Percentiles rank a stretch among this genome's conserved stretches.
These are phyloP conservation scores for Elongisporangium anandrum DNA, from an alignment of 352 stramenopile genomes.

Conservation along the genomic window DNA sequence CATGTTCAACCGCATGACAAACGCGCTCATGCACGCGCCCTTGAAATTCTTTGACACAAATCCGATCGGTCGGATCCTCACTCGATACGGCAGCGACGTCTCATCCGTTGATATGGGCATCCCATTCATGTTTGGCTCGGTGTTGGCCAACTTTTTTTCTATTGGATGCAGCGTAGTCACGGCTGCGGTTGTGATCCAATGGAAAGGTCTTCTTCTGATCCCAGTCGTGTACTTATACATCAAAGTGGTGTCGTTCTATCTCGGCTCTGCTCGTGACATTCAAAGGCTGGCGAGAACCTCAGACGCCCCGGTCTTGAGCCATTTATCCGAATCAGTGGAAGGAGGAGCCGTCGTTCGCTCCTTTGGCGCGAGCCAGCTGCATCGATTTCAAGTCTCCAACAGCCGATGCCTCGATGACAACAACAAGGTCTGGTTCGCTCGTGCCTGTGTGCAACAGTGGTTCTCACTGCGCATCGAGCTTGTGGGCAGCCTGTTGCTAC, in stretches of 20 bases:
- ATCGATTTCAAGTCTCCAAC: slow-evolving; percentile 31
- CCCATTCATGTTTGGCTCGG: slow-evolving; percentile 31
- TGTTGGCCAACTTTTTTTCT: slow-evolving; percentile 62
- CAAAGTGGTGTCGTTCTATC: slow-evolving; percentile 32
- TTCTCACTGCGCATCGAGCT: slow-evolving; percentile 54
- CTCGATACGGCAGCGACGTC: slow-evolving; percentile 89
- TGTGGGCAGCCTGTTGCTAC: slow-evolving; percentile 79
- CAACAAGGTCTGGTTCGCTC: slow-evolving; percentile 33
- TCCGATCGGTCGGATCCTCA: slow-evolving; percentile 87
- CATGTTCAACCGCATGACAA: slow-evolving; percentile 87
- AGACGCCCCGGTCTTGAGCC: slow-evolving; percentile 39
- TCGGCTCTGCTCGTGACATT: slow-evolving; percentile 45
- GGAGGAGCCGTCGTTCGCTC: slow-evolving; percentile 48
- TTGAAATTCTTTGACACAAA: slow-evolving; percentile 93
- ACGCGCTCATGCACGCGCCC: slow-evolving; percentile 83
- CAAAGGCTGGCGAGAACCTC: slow-evolving; percentile 47
- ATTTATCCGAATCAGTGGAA: slow-evolving; percentile 50
- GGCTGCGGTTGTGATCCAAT: slow-evolving; percentile 85
- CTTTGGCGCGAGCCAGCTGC: slow-evolving; percentile 34
- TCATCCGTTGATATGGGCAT: slow-evolving; percentile 87
- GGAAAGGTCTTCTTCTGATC: slow-evolving; percentile 71
- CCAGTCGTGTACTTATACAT: slow-evolving; percentile 86
- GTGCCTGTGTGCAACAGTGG: slow-evolving; percentile 36
- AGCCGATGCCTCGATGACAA: slow-evolving; percentile 32
- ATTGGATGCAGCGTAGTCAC: slow-evolving; percentile 72